These are phyloP conservation scores for Apiospora saccharicola DNA, from an alignment of 2,329 filamentous ascomycete species.

Conservation along the genomic window DNA sequence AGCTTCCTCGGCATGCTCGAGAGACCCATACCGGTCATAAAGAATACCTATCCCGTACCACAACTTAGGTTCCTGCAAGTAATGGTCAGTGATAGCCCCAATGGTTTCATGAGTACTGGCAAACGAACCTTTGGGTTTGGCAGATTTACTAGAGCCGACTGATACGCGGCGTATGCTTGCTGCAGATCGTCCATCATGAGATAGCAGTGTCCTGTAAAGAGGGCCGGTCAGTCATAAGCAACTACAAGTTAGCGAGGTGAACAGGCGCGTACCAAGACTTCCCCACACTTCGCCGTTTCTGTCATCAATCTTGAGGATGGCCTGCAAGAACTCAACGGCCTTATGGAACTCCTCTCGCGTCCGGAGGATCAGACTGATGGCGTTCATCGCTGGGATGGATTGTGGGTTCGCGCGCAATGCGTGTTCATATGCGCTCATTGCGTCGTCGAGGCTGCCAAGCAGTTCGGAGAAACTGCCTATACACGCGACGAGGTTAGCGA, in stretches of 20 bases:
- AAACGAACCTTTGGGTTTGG: slow-evolving; percentile 84
- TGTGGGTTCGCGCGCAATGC: slow-evolving; percentile 87
- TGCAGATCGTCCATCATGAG: slow-evolving; percentile 99
- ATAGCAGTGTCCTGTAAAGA: slow-evolving; percentile 83
- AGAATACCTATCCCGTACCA: slow-evolving; percentile 99
- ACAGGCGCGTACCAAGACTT: slow-evolving; percentile 73
- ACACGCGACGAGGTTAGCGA: slow-evolving; percentile 21
- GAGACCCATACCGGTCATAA: slow-evolving; percentile 93
- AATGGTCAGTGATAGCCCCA: slow-evolving; percentile 29
- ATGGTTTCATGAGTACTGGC: neutral
- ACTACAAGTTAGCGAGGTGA: neutral
- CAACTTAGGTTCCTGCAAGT: slow-evolving; percentile 83
- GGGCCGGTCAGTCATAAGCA: slow-evolving; percentile 36
- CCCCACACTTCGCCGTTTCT: slow-evolving; percentile 97
- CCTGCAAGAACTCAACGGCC: slow-evolving; percentile 90
- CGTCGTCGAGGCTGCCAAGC: slow-evolving; percentile 87
- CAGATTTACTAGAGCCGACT: slow-evolving; percentile 92
- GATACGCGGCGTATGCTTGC: slow-evolving; percentile 95
- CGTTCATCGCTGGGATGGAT: slow-evolving; percentile 91
- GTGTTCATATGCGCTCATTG: slow-evolving; percentile 88
- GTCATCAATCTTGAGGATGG: slow-evolving; percentile 87
- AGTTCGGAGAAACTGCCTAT: slow-evolving; percentile 85
- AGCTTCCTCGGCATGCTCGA: slow-evolving; percentile 96
- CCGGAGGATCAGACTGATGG: slow-evolving; percentile 89
- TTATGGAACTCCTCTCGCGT: slow-evolving; percentile 93